Base-by-base conservation (phyloP, 306 rosid species). In the Quercus suber region DNA sequence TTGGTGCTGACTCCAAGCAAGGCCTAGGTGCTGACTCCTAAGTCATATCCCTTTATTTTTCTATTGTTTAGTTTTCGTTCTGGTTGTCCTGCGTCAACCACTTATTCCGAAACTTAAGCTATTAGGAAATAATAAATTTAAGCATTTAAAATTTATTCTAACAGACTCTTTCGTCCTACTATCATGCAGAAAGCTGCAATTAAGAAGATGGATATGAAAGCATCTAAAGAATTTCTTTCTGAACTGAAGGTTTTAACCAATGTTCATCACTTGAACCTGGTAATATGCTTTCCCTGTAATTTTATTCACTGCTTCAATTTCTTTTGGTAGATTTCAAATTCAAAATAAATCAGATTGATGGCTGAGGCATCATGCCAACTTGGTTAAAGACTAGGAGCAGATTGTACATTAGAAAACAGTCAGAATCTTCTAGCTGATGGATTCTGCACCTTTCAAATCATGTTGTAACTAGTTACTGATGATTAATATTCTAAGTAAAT, bases 231-330 rank as follows among this genome's bases (percentile, higher is more conserved):
- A 57, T 90, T 92, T 76, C 88, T 89, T 63, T 88, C 92, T 18
- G 97, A 92, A 73, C 79, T 92, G 45, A 84, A 87, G 84, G 89
- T 92, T 81, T 81, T 92, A 14, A 92, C 93, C 31, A 93, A 89
- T 35, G 94, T 92, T 79, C 93, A 92, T 84, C 97, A 92, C 83
- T 84, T 92, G 84, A 92, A 92, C 83, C 77, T 92, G 97, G 97
- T 92, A 89, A 58, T 79, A 45, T 17, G 41, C 45, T 85, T 69
- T 77, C 64, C 9, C 37, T 73, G n/a, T 51, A 67, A 15, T 21
- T 23, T 31, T 37, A 19, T 49, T 43, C 30, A 68, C 12, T 21
- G 58, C 60, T 43, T 25, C 23, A 4, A 23, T 25, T 6, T 21
- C 6, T 43, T 43, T 27, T 65, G n/a, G 49, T 17, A 17, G 20